Evolutionary conservation across 2,329 filamentous ascomycete species (phyloP).

Genomic region (Aspergillus neoniger): DNA sequence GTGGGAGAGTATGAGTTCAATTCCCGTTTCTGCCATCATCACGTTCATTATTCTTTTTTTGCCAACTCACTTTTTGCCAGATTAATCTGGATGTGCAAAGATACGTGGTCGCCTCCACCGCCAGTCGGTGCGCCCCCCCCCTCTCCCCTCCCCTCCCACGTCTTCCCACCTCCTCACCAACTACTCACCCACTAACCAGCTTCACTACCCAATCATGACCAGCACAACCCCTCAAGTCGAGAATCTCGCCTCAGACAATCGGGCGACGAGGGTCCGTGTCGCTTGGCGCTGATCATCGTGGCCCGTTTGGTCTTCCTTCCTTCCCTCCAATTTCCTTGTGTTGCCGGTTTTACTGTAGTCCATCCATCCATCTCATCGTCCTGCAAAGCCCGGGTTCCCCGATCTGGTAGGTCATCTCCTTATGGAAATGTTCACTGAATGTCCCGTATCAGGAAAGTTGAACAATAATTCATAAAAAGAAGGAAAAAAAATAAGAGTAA

Average conservation of each 20-base stretch:
- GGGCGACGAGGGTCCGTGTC: conserved; percentile 6
- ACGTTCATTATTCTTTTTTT: too few relatives aligned
- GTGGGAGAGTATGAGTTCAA: too few relatives aligned
- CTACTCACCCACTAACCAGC: background rate
- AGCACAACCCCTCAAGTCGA: background rate
- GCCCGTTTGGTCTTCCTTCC: too few relatives aligned
- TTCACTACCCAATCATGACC: background rate
- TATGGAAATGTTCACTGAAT: background rate
- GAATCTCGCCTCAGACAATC: background rate
- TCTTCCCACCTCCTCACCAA: conserved; percentile 3
- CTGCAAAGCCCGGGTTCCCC: background rate
- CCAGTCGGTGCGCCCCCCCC: conserved; percentile 23
- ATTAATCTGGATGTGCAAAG: background rate
- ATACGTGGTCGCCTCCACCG: conserved; percentile 26
- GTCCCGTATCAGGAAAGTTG: background rate
- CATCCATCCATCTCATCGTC: too few relatives aligned
- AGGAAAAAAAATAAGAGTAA: too few relatives aligned
- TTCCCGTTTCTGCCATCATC: too few relatives aligned
- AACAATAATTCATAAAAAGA: background rate
- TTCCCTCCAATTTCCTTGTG: too few relatives aligned
- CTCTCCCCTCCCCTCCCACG: background rate
- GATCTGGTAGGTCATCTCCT: background rate
- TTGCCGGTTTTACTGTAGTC: too few relatives aligned
- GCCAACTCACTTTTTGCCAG: background rate
- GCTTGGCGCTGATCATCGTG: conserved; percentile 2